Base-by-base conservation (phyloP, 2,329 filamentous ascomycete species). In the Alternaria angustiovoidea region DNA sequence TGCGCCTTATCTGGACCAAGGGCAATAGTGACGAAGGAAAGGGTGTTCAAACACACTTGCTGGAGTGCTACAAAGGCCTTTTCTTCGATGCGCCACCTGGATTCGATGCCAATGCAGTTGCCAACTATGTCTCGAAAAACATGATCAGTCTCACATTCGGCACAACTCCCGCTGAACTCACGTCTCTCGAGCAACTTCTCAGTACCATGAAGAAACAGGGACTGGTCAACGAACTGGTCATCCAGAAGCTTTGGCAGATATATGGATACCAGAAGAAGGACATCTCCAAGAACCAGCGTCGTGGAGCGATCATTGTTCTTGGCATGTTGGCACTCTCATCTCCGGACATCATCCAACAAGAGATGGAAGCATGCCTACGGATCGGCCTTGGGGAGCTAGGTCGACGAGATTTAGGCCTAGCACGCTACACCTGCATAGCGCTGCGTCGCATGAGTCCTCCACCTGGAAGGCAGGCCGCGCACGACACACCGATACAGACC, bases 71-170 rank as follows among this genome's bases (percentile, higher is more conserved):
- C 83, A 95, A 91, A 75, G 89, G 92, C 20, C 87, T 99, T 1
- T 99, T 98, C 80, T 99, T 99, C 71, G 93, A 97, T 74, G 94
- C 96, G 0, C 95, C 95, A 0, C 92, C 93, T 61, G 89, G 89
- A 5, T 97, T 97, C 80, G 92, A 86, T 59, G 83, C 89, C 30
- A 97, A 97, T 68, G 94, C 97, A 74, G 89, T 94, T 2, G 94
- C 95, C 48, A 97, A 96, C 77, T 99, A 96, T 75, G 91, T 99
- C 72, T 94, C 94, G 26, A 89, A 94, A 63, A 99, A 98, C 80
- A 99, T 99, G 94, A 98, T 98, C 79, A 97, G 94, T 84, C 82
- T 99, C 73, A 99, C 95, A 0, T 98, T 97, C 78, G 94, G 94
- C 28, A 94, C 94, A 1, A 96, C 94, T 0, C 93, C 94, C 0